phyloP scores from a whole-genome alignment of 306 rosid genomes.

The Alnus glutinosa region DNA sequence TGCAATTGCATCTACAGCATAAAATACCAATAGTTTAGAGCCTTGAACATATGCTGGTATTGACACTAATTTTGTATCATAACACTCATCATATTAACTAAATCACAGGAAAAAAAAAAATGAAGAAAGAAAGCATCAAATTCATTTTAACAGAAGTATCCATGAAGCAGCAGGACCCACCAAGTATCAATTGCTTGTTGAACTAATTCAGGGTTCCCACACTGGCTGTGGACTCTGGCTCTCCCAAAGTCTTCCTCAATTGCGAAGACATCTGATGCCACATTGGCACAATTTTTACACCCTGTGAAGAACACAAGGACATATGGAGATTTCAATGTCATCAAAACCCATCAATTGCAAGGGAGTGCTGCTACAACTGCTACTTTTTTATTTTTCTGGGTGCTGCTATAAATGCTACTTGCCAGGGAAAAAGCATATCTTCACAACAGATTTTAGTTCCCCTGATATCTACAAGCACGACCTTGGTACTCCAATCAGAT shows the following conservation, averaged over 20 bases:
- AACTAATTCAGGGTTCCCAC: constrained; percentile 53
- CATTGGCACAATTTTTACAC: constrained; percentile 90
- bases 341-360: not conserved
- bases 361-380: not conserved
- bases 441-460: not conserved
- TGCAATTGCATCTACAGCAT: not conserved
- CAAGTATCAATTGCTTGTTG: constrained; percentile 90
- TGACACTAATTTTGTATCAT: not conserved
- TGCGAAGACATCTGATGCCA: constrained; percentile 68
- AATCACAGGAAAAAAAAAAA: not conserved
- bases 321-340: not conserved
- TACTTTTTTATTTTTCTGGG: not conserved
- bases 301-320: constrained; percentile 47
- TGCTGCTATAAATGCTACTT: not conserved
- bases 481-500: constrained; percentile 1
- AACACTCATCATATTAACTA: not conserved
- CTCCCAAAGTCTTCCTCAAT: constrained; percentile 95
- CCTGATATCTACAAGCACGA: constrained; percentile 21
- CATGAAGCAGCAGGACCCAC: constrained; percentile 37
- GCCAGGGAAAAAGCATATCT: not conserved
- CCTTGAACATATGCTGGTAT: not conserved
- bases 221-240: constrained; percentile 78
- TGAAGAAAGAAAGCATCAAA: not conserved
- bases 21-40: not conserved
- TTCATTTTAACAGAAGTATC: not conserved